phyloP scores from a whole-genome alignment of 2,329 filamentous ascomycete species.

The Cercospora sesami region DNA sequence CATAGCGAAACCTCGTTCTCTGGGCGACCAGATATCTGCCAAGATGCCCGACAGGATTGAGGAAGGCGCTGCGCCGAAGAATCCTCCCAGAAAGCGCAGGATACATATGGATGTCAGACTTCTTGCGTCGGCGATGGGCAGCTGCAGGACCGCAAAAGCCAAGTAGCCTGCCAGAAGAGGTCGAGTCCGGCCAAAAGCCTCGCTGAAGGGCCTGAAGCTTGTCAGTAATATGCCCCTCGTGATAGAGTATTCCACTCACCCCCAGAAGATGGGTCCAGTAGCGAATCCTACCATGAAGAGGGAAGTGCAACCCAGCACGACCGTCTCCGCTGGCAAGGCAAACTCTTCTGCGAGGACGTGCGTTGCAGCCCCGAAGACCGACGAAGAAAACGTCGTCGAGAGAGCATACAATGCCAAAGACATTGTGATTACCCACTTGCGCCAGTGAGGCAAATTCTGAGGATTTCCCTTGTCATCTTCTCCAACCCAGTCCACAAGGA shows the following conservation, averaged over 20 bases:
- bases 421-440: slow-evolving; percentile 22
- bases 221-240: neutral
- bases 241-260: slow-evolving; percentile 33
- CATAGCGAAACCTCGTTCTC: slow-evolving; percentile 52
- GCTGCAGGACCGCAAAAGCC: slow-evolving; percentile 43
- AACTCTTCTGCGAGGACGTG: slow-evolving; percentile 13
- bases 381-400: slow-evolving; percentile 20
- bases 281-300: slow-evolving; percentile 64
- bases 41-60: slow-evolving; percentile 50
- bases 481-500: slow-evolving; percentile 21
- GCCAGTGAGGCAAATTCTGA: slow-evolving; percentile 17
- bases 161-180: slow-evolving; percentile 41
- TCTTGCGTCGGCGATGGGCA: slow-evolving; percentile 44
- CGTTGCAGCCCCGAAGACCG: slow-evolving; percentile 16
- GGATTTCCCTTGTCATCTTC: slow-evolving; percentile 18
- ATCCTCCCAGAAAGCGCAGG: slow-evolving; percentile 48
- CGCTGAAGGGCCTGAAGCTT: slow-evolving; percentile 47
- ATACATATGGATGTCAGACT: slow-evolving; percentile 47
- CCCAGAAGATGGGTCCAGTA: slow-evolving; percentile 49
- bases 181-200: slow-evolving; percentile 55
- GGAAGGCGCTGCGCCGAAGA: slow-evolving; percentile 46
- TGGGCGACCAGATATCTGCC: slow-evolving; percentile 47
- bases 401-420: slow-evolving; percentile 17
- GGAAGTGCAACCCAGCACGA: slow-evolving; percentile 49
- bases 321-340: slow-evolving; percentile 12